A percentile compares a stretch with the other conserved stretches of the same genome.
phyloP scores from a whole-genome alignment of 2,329 filamentous ascomycete genomes.

The Colletotrichum chrysophilum region DNA sequence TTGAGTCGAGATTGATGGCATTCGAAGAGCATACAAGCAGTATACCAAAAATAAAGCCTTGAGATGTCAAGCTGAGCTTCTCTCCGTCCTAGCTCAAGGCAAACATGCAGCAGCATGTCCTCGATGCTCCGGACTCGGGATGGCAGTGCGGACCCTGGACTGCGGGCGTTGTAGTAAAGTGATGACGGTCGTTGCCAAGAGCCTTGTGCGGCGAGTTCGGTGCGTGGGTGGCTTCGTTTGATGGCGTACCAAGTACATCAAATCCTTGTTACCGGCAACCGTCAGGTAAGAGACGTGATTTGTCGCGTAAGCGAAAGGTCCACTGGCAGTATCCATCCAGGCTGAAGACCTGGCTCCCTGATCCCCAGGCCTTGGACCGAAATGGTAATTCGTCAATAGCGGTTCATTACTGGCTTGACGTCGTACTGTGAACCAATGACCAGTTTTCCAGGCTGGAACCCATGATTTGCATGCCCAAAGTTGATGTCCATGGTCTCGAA shows the following conservation, averaged over 20 bases:
- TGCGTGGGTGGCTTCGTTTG: not conserved
- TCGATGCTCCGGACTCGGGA: not conserved
- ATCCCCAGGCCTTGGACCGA: not conserved
- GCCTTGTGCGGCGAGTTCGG: not conserved
- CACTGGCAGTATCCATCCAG: not conserved
- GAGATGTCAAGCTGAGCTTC: not conserved
- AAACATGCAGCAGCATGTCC: not conserved
- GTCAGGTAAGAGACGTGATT: not conserved
- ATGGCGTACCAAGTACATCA: conserved; percentile 2
- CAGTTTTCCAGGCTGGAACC: not conserved
- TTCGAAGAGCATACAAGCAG: not conserved
- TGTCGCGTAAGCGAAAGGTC: not conserved
- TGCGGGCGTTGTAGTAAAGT: conserved; percentile 11
- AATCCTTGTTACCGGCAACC: not conserved
- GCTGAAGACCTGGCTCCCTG: not conserved
- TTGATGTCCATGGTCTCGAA: not conserved
- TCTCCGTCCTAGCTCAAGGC: not conserved
- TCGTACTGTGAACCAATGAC: not conserved
- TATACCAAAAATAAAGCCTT: not conserved
- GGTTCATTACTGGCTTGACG: not conserved
- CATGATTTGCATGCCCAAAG: not conserved
- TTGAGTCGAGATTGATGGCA: not conserved
- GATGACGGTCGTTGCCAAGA: not conserved
- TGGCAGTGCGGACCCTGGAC: not conserved
- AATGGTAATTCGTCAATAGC: not conserved